Conservation (phyloP, 306 rosid species). For the Styphnolobium japonicum region DNA sequence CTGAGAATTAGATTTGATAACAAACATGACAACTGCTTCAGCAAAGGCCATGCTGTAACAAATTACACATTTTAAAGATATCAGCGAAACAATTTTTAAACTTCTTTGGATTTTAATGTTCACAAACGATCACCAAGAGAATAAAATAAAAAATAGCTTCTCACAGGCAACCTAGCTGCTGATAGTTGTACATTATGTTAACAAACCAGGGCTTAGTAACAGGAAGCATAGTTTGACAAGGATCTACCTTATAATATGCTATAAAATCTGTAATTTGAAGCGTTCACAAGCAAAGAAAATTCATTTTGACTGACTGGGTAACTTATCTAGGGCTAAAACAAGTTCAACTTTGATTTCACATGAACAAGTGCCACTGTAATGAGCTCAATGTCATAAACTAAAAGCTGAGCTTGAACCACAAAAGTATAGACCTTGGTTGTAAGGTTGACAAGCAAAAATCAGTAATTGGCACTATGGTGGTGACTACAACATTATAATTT, state of each 20-base stretch:
- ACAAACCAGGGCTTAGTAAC: not conserved
- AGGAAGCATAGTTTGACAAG: conserved; percentile 4
- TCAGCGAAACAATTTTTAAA: not conserved
- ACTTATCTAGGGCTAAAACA: not conserved
- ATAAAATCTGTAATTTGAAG: not conserved
- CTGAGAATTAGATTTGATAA: not conserved
- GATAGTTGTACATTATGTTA: not conserved
- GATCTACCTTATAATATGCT: not conserved
- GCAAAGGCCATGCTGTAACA: conserved; percentile 9
- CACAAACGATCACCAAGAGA: not conserved
- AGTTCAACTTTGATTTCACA: not conserved
- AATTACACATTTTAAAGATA: conserved; percentile 4
- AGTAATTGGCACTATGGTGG: not conserved
- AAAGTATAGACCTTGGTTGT: not conserved
- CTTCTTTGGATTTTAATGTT: not conserved
- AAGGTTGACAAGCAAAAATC: conserved; percentile 19
- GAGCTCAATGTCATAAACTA: not conserved
- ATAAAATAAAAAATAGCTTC: conserved; percentile 12
- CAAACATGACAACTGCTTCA: conserved; percentile 9
- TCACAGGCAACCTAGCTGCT: not conserved
- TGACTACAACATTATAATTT: conserved; percentile 14
- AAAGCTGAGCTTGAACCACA: conserved; percentile 15
- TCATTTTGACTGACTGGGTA: not conserved
- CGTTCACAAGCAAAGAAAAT: not conserved
- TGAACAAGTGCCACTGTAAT: not conserved